phyloP scores from a whole-genome alignment of 208 protist genomes.

The Crithidia fasciculata region DNA sequence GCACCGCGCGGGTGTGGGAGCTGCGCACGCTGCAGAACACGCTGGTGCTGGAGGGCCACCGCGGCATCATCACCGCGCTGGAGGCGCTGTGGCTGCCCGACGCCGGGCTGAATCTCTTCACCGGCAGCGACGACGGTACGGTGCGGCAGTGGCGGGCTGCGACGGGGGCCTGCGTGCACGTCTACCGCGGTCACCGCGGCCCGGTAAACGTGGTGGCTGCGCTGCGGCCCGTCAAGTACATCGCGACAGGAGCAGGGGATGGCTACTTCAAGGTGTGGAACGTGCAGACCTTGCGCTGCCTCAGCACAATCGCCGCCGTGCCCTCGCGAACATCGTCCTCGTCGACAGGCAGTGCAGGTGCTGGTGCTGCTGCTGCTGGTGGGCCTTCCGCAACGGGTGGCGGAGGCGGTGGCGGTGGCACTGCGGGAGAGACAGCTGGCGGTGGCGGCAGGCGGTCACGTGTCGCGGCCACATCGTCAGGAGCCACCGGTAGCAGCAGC shows the following conservation, averaged over 20 bases:
- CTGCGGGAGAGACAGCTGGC: not conserved
- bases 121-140: conserved; percentile 57
- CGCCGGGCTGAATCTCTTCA: conserved; percentile 45
- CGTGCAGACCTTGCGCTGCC: conserved; percentile 35
- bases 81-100: conserved; percentile 29
- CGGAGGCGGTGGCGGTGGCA: no score
- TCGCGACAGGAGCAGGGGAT: conserved; percentile 44
- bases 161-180: conserved; percentile 46
- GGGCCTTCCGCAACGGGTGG: no score
- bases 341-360: not conserved
- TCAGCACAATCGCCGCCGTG: conserved; percentile 37
- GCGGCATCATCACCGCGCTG: conserved; percentile 34
- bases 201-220: conserved; percentile 47
- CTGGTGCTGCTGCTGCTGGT: not conserved
- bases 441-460: not conserved
- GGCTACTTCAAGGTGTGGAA: conserved; percentile 48
- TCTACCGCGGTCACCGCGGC: conserved; percentile 42
- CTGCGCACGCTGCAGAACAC: conserved; percentile 47
- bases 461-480: not conserved
- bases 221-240: conserved; percentile 33
- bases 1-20: conserved; percentile 50
- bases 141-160: conserved; percentile 57
- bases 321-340: not conserved
- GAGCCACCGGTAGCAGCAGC: conserved; percentile 1
- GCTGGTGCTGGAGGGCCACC: conserved; percentile 46